These are phyloP conservation scores for Vigna radiata DNA, from an alignment of 306 rosid species.

Conservation along the genomic window DNA sequence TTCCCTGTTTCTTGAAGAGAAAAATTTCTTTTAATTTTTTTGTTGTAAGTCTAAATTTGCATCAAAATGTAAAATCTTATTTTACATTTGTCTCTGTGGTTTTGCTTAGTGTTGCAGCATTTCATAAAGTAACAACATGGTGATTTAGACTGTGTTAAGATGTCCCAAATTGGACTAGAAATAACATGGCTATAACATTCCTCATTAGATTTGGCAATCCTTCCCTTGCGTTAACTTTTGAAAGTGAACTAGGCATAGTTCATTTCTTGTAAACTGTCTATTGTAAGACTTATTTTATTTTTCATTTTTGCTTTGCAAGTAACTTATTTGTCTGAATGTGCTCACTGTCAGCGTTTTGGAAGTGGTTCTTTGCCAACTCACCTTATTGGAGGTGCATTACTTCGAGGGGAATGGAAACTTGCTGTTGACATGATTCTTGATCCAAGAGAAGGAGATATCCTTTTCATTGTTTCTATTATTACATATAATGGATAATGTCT, in stretches of 20 bases:
- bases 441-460: constrained; percentile 99
- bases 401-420: constrained; percentile 88
- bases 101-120: background rate
- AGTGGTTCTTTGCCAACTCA: constrained; percentile 95
- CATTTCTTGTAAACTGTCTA: background rate
- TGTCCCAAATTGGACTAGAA: background rate
- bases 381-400: constrained; percentile 77
- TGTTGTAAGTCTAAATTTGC: constrained; percentile 3
- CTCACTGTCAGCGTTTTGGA: constrained; percentile 84
- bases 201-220: background rate
- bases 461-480: constrained; percentile 49
- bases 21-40: background rate
- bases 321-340: constrained; percentile 44
- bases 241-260: background rate
- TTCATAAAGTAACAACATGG: constrained; percentile 6
- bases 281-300: constrained; percentile 6
- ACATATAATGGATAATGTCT: constrained; percentile 32
- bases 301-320: constrained; percentile 28
- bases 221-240: background rate
- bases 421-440: constrained; percentile 88
- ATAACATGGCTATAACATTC: constrained; percentile 3
- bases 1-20: constrained; percentile 18
- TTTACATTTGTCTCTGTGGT: constrained; percentile 12
- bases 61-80: constrained; percentile 9
- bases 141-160: constrained; percentile 18